These are phyloP conservation scores for Pterulicium gracile DNA, from an alignment of 1,284 basidiomycete species.

Conservation along the genomic window DNA sequence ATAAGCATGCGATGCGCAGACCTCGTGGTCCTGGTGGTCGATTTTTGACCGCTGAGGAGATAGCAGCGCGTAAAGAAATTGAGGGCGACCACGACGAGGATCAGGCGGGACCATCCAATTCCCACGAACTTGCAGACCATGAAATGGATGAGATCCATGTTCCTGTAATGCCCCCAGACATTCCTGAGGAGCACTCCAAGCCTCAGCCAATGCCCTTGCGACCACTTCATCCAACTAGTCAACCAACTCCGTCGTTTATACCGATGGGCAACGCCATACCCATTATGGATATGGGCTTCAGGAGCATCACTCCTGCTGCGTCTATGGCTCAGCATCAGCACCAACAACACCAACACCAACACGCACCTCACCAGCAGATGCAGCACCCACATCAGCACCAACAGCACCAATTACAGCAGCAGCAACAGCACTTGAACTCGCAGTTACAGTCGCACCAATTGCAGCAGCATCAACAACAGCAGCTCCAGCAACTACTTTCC, in stretches of 20 bases:
- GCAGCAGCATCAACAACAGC: no score
- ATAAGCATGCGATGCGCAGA: constrained; percentile 95
- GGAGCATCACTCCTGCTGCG: neutral
- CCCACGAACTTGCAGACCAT: neutral
- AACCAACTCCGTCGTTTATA: neutral
- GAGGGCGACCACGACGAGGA: constrained; percentile 19
- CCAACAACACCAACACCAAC: no score
- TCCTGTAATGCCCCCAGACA: neutral
- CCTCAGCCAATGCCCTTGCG: neutral
- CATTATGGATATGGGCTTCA: constrained; percentile 7
- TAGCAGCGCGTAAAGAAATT: constrained; percentile 58
- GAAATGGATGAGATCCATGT: neutral
- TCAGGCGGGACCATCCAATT: neutral
- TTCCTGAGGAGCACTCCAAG: neutral
- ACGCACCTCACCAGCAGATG: no score
- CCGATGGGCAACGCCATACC: neutral
- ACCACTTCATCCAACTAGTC: neutral
- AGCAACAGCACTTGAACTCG: no score
- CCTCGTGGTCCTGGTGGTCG: constrained; percentile 94
- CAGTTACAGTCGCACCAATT: no score
- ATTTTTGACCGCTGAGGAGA: constrained; percentile 93
- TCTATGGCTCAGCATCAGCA: no score
- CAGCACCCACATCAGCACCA: no score
- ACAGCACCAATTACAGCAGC: no score
- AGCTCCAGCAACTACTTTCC: neutral